Conservation (phyloP, 176 grass and related monocot species). For the Metroxylon sagu region DNA sequence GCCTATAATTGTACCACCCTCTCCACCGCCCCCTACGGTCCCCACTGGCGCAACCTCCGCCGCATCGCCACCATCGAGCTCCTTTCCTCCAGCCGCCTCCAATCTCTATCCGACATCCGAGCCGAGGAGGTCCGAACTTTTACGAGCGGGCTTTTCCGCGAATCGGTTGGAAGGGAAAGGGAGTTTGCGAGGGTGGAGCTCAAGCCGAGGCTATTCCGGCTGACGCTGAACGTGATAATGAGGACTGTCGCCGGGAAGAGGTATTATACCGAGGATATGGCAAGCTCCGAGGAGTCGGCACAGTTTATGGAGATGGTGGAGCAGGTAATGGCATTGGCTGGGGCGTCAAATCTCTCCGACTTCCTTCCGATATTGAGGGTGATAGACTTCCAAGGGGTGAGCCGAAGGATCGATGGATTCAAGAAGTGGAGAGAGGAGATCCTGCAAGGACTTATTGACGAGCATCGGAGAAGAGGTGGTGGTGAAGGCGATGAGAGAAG, state of each 20-base stretch:
- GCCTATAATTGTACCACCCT: too few species aligned
- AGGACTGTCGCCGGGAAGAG: conserved; percentile 31
- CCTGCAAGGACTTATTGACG: conserved; percentile 32
- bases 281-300: conserved; percentile 7
- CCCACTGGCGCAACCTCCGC: too few species aligned
- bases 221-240: conserved; percentile 35
- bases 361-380: conserved; percentile 25
- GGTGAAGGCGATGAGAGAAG: neutral
- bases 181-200: conserved; percentile 6
- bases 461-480: conserved; percentile 1
- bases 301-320: conserved; percentile 20
- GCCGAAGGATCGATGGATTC: conserved; percentile 3
- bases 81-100: too few species aligned
- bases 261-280: conserved; percentile 17
- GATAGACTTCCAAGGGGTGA: conserved; percentile 10
- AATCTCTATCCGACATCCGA: too few species aligned
- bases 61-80: too few species aligned
- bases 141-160: too few species aligned
- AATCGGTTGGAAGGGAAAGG: too few species aligned
- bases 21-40: too few species aligned
- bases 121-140: too few species aligned
- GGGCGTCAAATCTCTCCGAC: conserved; percentile 37
- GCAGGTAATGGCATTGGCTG: conserved; percentile 23
- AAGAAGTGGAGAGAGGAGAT: conserved; percentile 14
- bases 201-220: conserved; percentile 27